Evolutionary conservation across 352 stramenopile species (phyloP).

Genomic region (Pythium folliculosum): DNA sequence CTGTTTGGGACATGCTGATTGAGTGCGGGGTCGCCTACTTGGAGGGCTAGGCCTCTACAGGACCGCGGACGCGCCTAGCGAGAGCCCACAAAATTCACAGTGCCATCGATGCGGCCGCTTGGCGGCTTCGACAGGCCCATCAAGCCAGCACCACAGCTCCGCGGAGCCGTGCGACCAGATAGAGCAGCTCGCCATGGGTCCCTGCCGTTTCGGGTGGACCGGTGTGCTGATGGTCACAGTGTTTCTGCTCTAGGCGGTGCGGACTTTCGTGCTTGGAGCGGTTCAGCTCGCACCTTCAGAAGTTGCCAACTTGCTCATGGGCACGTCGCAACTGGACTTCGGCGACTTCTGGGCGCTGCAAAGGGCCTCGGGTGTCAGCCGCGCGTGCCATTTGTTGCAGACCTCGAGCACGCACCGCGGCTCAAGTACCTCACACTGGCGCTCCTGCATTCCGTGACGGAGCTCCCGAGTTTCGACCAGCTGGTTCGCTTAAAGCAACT

Average conservation of each 20-base stretch:
- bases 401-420: background rate
- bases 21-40: no score
- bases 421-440: slow-evolving; percentile 14
- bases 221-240: slow-evolving; percentile 43
- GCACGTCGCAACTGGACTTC: slow-evolving; percentile 41
- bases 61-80: no score
- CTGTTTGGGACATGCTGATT: no score
- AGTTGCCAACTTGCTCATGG: slow-evolving; percentile 45
- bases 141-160: no score
- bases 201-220: slow-evolving; percentile 30
- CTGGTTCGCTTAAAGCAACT: background rate
- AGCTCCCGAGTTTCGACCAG: slow-evolving; percentile 4
- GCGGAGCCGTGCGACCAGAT: no score
- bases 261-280: slow-evolving; percentile 39
- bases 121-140: no score
- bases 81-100: no score
- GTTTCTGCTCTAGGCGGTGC: slow-evolving; percentile 37
- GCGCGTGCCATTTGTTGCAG: background rate
- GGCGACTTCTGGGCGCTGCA: slow-evolving; percentile 54
- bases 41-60: no score
- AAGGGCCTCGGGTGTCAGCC: slow-evolving; percentile 21
- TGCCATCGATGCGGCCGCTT: background rate
- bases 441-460: slow-evolving; percentile 3
- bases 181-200: background rate
- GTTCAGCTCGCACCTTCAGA: slow-evolving; percentile 42